These are phyloP conservation scores for Neurospora crassa DNA, from an alignment of 2,329 filamentous ascomycete species.

Conservation along the genomic window DNA sequence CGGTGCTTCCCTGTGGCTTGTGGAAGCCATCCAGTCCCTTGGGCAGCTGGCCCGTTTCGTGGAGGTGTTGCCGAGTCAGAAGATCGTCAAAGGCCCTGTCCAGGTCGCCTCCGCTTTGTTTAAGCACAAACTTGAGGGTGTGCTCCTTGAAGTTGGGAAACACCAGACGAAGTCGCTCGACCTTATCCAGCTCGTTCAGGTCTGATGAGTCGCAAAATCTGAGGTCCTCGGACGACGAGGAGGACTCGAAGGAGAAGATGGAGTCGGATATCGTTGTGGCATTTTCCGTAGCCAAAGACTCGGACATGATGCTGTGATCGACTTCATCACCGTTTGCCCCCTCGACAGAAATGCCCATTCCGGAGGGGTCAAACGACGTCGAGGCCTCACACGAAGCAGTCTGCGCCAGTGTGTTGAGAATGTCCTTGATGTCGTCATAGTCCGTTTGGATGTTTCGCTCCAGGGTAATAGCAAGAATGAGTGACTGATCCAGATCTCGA, in stretches of 20 bases:
- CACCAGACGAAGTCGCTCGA: constrained; percentile 53
- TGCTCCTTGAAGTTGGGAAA: constrained; percentile 60
- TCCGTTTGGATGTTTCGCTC: constrained; percentile 60
- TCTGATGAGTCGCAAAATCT: constrained; percentile 20
- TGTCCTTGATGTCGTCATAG: constrained; percentile 43
- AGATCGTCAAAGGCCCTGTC: constrained; percentile 68
- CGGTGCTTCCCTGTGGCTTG: constrained; percentile 37
- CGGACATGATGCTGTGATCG: constrained; percentile 7
- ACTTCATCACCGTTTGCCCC: constrained; percentile 7
- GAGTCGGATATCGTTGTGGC: constrained; percentile 15
- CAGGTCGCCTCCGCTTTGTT: constrained; percentile 57
- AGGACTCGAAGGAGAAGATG: constrained; percentile 10
- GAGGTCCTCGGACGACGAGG: constrained; percentile 14
- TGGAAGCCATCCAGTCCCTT: constrained; percentile 82
- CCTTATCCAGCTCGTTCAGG: constrained; percentile 48
- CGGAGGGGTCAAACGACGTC: constrained; percentile 70
- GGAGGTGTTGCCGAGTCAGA: constrained; percentile 68
- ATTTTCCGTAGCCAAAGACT: constrained; percentile 8
- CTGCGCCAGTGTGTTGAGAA: constrained; percentile 56
- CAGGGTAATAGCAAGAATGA: constrained; percentile 64
- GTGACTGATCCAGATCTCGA: constrained; percentile 65
- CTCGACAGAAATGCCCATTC: constrained; percentile 36
- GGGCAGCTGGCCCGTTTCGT: constrained; percentile 50
- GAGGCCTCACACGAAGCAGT: constrained; percentile 51
- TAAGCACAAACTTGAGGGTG: constrained; percentile 57